Evolutionary conservation across 139 green algal species (phyloP).

Genomic region (Chlamydomonas eustigma): DNA sequence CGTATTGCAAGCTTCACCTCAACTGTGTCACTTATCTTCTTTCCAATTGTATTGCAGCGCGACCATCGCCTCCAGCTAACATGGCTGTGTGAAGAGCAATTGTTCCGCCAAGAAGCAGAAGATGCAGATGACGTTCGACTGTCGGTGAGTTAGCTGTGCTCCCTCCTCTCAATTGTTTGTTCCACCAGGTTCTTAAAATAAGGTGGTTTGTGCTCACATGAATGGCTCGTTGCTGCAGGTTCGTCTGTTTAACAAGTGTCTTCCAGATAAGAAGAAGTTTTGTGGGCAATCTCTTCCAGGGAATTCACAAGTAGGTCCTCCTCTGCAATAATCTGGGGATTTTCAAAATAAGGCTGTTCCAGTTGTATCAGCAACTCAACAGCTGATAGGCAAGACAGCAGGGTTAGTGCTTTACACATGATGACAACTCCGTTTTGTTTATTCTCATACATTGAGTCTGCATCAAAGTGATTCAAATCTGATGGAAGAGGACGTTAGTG

Average conservation of each 20-base stretch:
- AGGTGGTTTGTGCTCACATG: background rate
- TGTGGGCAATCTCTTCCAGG: background rate
- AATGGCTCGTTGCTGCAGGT: background rate
- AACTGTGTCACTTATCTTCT: too few species aligned
- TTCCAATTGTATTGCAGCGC: slow-evolving; percentile 29
- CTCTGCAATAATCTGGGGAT: too few species aligned
- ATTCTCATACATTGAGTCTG: too few species aligned
- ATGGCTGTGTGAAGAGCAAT: slow-evolving; percentile 70
- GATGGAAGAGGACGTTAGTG: too few species aligned
- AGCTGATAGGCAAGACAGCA: too few species aligned
- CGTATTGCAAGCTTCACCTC: too few species aligned
- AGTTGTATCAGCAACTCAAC: too few species aligned
- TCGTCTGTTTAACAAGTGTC: slow-evolving; percentile 53
- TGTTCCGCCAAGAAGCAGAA: slow-evolving; percentile 80
- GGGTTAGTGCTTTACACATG: too few species aligned
- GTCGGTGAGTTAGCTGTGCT: slow-evolving; percentile 18
- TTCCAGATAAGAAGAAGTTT: slow-evolving; percentile 54
- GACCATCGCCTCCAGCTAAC: slow-evolving; percentile 47
- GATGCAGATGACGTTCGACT: slow-evolving; percentile 77
- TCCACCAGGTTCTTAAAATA: background rate
- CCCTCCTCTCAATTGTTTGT: background rate
- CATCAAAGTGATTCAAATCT: too few species aligned
- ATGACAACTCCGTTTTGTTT: too few species aligned
- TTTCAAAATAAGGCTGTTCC: too few species aligned
- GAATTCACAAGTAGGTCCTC: background rate